Percentiles rank a stretch among this genome's conserved stretches.
Conservation (phyloP, 148 eudicot species). For the Chenopodium berlandieri region DNA sequence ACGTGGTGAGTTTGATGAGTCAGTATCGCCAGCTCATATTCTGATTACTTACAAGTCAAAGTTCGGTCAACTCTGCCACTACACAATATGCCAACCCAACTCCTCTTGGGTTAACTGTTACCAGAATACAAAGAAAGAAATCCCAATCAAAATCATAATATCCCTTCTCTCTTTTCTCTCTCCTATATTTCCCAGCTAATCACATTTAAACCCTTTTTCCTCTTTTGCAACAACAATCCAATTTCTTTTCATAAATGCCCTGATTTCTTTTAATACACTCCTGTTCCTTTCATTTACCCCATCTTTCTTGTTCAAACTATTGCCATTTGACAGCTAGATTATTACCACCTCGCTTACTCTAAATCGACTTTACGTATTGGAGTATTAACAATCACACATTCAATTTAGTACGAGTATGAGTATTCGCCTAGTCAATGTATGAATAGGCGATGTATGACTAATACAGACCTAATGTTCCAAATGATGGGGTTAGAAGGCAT, state of each 20-base stretch:
- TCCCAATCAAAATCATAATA: background rate
- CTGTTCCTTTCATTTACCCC: conserved; percentile 23
- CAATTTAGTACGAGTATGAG: no score
- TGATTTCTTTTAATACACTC: conserved; percentile 21
- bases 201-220: conserved; percentile 1
- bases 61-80: conserved; percentile 25
- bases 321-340: background rate
- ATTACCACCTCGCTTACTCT: background rate
- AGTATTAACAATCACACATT: background rate
- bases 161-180: background rate
- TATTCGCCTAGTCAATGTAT: no score
- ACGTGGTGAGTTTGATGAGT: conserved; percentile 29
- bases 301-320: background rate
- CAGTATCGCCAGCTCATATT: conserved; percentile 30
- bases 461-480: no score
- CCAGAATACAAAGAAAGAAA: background rate
- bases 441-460: no score
- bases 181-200: background rate
- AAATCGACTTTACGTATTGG: background rate
- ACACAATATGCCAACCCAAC: conserved; percentile 19
- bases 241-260: conserved; percentile 11
- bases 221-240: conserved; percentile 7
- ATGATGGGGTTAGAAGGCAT: background rate
- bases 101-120: conserved; percentile 2
- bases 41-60: conserved; percentile 30